phyloP scores from a whole-genome alignment of 2,329 filamentous ascomycete genomes.

The Talaromyces sp. region DNA sequence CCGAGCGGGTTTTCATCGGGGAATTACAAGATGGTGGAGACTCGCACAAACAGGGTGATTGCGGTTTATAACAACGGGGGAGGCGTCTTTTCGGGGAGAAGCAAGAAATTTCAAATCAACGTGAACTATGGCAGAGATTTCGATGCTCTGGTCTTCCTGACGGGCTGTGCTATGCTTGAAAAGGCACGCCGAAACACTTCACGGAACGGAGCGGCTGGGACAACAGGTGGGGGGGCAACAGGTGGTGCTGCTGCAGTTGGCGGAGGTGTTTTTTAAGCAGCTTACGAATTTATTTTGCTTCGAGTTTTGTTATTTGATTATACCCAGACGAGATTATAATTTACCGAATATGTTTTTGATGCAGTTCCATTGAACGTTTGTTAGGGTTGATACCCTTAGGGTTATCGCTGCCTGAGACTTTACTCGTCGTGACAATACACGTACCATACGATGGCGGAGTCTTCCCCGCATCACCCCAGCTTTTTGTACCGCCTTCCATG shows the following conservation, averaged over 20 bases:
- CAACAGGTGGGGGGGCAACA: background rate
- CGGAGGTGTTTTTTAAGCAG: background rate
- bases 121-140: slow-evolving; percentile 19
- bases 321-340: background rate
- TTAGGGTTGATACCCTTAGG: background rate
- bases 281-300: background rate
- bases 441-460: background rate
- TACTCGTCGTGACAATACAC: background rate
- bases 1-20: slow-evolving; percentile 21
- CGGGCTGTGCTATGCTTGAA: slow-evolving; percentile 12
- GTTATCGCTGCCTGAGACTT: background rate
- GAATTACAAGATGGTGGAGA: slow-evolving; percentile 31
- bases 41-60: slow-evolving; percentile 18
- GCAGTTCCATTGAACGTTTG: background rate
- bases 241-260: background rate
- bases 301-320: background rate
- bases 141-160: slow-evolving; percentile 12
- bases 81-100: background rate
- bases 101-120: slow-evolving; percentile 15
- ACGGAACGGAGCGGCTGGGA: background rate
- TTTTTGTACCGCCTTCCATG: background rate
- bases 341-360: background rate
- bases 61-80: slow-evolving; percentile 18
- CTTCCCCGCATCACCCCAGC: slow-evolving; percentile 4
- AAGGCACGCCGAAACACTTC: slow-evolving; percentile 10